A percentile compares a stretch with the other conserved stretches of the same genome.
Conservation (phyloP, 495 filamentous ascomycete genomes). For the Xylaria flabelliformis region DNA sequence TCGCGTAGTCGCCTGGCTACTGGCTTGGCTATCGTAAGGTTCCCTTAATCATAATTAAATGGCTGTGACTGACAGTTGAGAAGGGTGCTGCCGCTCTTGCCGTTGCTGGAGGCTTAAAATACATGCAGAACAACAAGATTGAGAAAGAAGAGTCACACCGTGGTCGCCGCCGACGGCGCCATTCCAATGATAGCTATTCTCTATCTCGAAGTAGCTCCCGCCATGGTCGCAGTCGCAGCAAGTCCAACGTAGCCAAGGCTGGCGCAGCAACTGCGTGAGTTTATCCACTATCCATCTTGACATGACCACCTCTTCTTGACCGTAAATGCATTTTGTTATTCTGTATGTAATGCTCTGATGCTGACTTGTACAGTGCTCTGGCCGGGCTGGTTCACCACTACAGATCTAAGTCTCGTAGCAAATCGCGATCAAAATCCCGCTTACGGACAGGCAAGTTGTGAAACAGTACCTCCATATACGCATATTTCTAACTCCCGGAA, state of each 20-base stretch:
- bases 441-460: conserved; percentile 48
- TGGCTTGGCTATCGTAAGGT: conserved; percentile 71
- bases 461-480: not conserved
- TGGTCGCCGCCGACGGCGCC: conserved; percentile 72
- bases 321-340: not conserved
- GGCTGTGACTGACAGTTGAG: not conserved
- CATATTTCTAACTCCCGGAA: conserved; percentile 22
- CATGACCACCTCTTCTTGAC: not conserved
- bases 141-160: conserved; percentile 69
- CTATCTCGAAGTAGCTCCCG: conserved; percentile 42
- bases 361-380: conserved; percentile 55
- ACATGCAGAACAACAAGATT: conserved; percentile 70
- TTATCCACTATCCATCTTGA: not conserved
- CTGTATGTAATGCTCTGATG: not conserved
- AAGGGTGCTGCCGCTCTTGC: conserved; percentile 71
- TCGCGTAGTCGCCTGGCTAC: conserved; percentile 61
- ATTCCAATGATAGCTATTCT: conserved; percentile 46
- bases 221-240: conserved; percentile 52
- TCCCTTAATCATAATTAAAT: not conserved
- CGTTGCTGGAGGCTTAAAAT: conserved; percentile 77
- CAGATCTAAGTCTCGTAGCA: conserved; percentile 62
- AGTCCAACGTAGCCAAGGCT: conserved; percentile 77
- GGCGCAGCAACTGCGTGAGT: conserved; percentile 72
- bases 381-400: conserved; percentile 78
- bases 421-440: conserved; percentile 63